Evolutionary conservation across 805 yeast genomes (phyloP), one percentile per base, ranked within the genome.

Genomic region (Pichia thaimueangensis): DNA sequence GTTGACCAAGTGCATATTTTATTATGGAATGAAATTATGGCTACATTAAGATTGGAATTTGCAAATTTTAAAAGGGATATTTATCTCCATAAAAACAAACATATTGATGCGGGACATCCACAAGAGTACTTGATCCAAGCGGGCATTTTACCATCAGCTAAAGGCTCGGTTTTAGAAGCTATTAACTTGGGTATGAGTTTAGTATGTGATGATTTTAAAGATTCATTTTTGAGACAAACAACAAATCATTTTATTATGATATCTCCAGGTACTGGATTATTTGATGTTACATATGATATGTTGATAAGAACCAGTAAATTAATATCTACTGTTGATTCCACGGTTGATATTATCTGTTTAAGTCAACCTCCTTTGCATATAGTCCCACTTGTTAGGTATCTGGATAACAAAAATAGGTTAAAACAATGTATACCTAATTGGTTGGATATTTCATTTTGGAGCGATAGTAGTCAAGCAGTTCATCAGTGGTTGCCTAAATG

Each of bases 381-480:
- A 3, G 93, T 93, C 1, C 99, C 99, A 0, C 61, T 93, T 28
- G 84, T 94, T 51, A 63, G 97, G 40, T 86, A 79, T 55, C 62
- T 77, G 45, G 82, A 78, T 49, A 57, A 64, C 32, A 67, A 69
- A 30, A 67, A 71, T 15, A 64, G 65, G 23, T 58, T 82, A 11
- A 72, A 75, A 31, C 85, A 85, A 56, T 83, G 94, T 58, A 83
- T 88, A 10, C 98, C 99, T 1, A 82, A 85, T 37, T 93, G 98
- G 97, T 76, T 93, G 54, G 96, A 94, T 58, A 82, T 89, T 12
- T 88, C 96, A 0, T 93, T 84, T 56, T 93, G 95, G 85, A 78
- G 74, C 41, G 86, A 82, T 38, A 59, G 71, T 3, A 67, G 69
- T 23, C 65, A 67, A 17, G 53, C 62, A 5, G 62, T 63, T 28